Evolutionary conservation across 441 rosid species (phyloP).

Genomic region (Erodium texanum): DNA sequence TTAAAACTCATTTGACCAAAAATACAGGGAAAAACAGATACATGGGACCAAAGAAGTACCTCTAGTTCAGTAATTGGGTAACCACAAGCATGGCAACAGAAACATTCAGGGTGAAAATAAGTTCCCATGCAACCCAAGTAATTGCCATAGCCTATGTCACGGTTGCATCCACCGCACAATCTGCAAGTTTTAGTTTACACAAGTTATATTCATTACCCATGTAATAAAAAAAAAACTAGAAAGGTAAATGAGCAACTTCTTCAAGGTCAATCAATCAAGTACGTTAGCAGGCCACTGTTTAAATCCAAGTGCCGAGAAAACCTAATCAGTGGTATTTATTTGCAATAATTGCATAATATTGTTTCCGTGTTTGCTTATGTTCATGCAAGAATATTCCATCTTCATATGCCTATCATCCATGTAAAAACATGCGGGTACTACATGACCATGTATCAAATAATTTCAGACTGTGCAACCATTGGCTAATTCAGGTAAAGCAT

Average conservation of each 20-base stretch:
- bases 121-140: conserved; percentile 74
- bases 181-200: conserved; percentile 23
- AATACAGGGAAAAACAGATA: too few relatives aligned
- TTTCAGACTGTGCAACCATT: neutral
- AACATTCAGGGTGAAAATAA: conserved; percentile 94
- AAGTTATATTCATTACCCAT: too few relatives aligned
- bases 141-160: conserved; percentile 75
- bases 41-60: too few relatives aligned
- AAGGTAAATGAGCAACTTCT: too few relatives aligned
- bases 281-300: neutral
- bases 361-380: neutral
- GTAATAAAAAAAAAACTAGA: too few relatives aligned
- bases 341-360: neutral
- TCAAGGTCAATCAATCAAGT: too few relatives aligned
- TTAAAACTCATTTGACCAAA: too few relatives aligned
- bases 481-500: neutral
- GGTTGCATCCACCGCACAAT: conserved; percentile 73
- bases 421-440: neutral
- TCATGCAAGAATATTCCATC: neutral
- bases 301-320: neutral
- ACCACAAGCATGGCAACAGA: conserved; percentile 67
- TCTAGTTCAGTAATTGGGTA: conserved; percentile 73
- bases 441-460: too few relatives aligned
- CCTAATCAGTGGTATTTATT: neutral
- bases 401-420: neutral